Percentiles rank a stretch among this genome's conserved stretches.
Conservation (phyloP, 2,329 filamentous ascomycete species). For the Xylaria sp. region DNA sequence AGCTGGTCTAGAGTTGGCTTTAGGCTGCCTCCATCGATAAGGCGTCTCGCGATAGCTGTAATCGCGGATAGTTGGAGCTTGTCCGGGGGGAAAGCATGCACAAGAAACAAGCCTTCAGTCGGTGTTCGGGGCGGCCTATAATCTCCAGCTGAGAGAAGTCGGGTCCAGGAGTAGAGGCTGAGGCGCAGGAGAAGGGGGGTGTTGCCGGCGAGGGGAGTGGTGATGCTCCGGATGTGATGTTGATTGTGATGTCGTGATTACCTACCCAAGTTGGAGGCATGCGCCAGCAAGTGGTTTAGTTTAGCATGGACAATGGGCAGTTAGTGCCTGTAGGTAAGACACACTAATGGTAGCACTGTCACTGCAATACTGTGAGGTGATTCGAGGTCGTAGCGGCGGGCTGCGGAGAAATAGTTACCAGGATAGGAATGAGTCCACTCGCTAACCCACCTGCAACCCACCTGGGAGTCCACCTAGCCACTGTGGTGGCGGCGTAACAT, state of each 20-base stretch:
- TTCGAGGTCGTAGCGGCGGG: constrained; percentile 28
- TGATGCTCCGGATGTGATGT: constrained; percentile 13
- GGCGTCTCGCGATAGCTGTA: constrained; percentile 4
- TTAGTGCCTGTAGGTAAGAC: neutral
- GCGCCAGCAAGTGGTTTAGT: neutral
- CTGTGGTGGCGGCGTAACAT: constrained; percentile 19
- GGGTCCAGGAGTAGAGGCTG: neutral
- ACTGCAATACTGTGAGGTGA: neutral
- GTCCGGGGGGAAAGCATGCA: neutral
- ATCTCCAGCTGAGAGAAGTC: constrained; percentile 9
- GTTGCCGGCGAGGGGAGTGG: neutral
- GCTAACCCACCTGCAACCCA: constrained; percentile 21
- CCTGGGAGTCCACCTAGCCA: constrained; percentile 1
- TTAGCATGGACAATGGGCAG: neutral
- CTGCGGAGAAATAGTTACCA: constrained; percentile 28
- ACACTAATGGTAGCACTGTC: neutral
- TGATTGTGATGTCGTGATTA: constrained; percentile 33
- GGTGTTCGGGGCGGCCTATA: neutral
- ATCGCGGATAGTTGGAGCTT: neutral
- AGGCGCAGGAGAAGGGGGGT: neutral
- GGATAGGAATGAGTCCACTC: constrained; percentile 19
- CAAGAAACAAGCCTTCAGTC: neutral
- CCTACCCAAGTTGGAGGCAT: constrained; percentile 22
- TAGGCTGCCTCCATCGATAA: constrained; percentile 29
- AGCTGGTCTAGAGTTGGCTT: constrained; percentile 12